Base-by-base conservation (phyloP, 176 grass and related monocot genomes). In the Carex pumila region DNA sequence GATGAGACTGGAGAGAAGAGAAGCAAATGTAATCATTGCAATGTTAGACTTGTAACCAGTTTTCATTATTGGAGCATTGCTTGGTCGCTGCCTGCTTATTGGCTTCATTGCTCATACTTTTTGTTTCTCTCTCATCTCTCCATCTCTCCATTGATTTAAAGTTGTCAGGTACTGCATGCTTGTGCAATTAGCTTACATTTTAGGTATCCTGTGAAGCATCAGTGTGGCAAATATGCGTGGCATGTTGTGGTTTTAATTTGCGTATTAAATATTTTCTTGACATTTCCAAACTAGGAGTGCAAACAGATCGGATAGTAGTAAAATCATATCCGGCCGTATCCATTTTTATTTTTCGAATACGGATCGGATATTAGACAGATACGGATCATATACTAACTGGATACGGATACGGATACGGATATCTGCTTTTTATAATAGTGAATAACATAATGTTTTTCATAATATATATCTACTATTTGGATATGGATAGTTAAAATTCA, bases 41-140 rank as follows among this genome's bases (percentile, higher is more conserved):
- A 31, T 79, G 71, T 67, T 65, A 69, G 74, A 71, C 71, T 70
- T 60, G 31, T 73, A 50, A 64, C 88, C 30, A 57, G 34, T 74
- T 30, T 62, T 69, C 60, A 79, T 66, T 45, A 86, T 64, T 86
- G 45, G 49, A 53, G 45, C 58, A 78, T 58, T 70, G 87, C 71
- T 56, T 88, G 72, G 81, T 21, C 47, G 14, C 77, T 53, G 74
- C 39, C 57, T 76, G 49, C 53, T 43, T 60, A 64, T 65, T 71
- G 56, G 15, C 45, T 49, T 49, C 47, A 11, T 49, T 49, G 47
- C 47, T 75, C 1, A 7, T 56, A 8, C 49, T 30, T 78, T 75
- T 53, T 53, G 71, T 74, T 54, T 75, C 71, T 75, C 79, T 65
- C 78, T 59, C 18, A 47, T 75, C 79, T 65, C 78, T 59, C 18